These are phyloP conservation scores for Ceratobasidium papillatum DNA, from an alignment of 1,284 basidiomycete species.

Conservation along the genomic window DNA sequence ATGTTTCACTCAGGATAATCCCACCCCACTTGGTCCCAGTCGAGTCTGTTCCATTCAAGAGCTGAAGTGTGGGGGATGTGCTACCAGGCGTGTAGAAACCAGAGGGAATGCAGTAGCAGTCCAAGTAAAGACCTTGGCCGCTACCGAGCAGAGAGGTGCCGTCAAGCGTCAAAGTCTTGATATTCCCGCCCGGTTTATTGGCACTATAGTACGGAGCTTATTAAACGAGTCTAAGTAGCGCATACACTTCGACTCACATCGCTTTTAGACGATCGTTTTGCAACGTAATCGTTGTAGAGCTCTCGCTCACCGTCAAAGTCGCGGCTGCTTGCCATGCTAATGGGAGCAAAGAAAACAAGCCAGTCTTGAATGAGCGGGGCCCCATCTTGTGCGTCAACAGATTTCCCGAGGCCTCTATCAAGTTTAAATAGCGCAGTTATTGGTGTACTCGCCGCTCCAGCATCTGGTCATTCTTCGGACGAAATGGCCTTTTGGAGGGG, in stretches of 20 bases:
- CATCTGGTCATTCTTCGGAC: not conserved
- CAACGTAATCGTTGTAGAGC: slow-evolving; percentile 20
- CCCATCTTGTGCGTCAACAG: slow-evolving; percentile 11
- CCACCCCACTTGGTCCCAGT: slow-evolving; percentile 40
- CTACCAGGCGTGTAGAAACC: slow-evolving; percentile 36
- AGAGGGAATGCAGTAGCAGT: slow-evolving; percentile 38
- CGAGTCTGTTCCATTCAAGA: slow-evolving; percentile 35
- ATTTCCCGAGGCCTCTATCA: not conserved
- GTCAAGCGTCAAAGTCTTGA: slow-evolving; percentile 27
- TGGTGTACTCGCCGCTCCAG: not conserved
- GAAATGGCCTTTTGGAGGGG: slow-evolving; percentile 17
- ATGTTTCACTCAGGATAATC: slow-evolving; percentile 23
- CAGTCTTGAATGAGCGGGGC: slow-evolving; percentile 18
- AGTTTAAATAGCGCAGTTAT: slow-evolving; percentile 1
- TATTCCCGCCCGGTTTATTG: slow-evolving; percentile 25
- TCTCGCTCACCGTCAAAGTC: slow-evolving; percentile 25
- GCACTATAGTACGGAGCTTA: not conserved
- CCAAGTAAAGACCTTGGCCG: slow-evolving; percentile 34
- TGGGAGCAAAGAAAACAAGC: slow-evolving; percentile 11
- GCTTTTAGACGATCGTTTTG: slow-evolving; percentile 37
- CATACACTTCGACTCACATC: not conserved
- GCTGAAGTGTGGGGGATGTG: slow-evolving; percentile 28
- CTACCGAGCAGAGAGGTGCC: slow-evolving; percentile 32
- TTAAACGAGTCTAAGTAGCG: not conserved
- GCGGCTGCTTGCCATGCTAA: slow-evolving; percentile 28